These are phyloP conservation scores for Ophiorrhiza pumila DNA, from an alignment of 257 asterid species.

Conservation along the genomic window DNA sequence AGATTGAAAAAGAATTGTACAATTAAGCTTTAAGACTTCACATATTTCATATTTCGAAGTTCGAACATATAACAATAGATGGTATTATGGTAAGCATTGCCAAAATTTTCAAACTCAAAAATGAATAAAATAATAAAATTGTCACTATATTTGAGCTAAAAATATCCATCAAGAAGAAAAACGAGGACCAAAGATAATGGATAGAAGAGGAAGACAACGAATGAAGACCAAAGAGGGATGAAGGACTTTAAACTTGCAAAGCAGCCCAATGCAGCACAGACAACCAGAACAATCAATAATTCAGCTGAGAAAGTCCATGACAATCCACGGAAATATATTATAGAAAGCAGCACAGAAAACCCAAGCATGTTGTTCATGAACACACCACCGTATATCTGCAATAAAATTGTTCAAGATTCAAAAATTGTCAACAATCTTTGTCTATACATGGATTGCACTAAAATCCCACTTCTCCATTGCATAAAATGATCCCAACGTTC, in stretches of 20 bases:
- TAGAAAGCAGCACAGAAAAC: constrained; percentile 40
- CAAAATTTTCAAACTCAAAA: too few species aligned
- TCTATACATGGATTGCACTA: background rate
- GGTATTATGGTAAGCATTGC: too few species aligned
- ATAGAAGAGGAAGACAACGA: constrained; percentile 41
- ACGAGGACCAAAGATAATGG: constrained; percentile 50
- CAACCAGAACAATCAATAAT: constrained; percentile 36
- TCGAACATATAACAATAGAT: too few species aligned
- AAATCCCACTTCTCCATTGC: background rate
- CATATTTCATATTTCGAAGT: too few species aligned
- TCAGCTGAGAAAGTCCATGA: constrained; percentile 46
- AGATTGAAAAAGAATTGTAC: too few species aligned
- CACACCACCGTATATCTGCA: constrained; percentile 58
- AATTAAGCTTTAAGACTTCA: too few species aligned
- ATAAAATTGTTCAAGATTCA: background rate
- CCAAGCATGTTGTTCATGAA: constrained; percentile 58
- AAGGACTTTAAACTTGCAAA: constrained; percentile 34
- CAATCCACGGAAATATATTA: constrained; percentile 39
- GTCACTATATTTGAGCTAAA: background rate
- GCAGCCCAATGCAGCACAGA: constrained; percentile 41
- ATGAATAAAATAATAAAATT: too few species aligned
- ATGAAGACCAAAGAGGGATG: constrained; percentile 41
- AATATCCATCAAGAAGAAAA: constrained; percentile 26
- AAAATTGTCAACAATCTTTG: background rate
- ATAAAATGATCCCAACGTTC: too few species aligned